These are phyloP conservation scores for Clarireedia monteithiana DNA, from an alignment of 2,329 filamentous ascomycete species.

Conservation along the genomic window DNA sequence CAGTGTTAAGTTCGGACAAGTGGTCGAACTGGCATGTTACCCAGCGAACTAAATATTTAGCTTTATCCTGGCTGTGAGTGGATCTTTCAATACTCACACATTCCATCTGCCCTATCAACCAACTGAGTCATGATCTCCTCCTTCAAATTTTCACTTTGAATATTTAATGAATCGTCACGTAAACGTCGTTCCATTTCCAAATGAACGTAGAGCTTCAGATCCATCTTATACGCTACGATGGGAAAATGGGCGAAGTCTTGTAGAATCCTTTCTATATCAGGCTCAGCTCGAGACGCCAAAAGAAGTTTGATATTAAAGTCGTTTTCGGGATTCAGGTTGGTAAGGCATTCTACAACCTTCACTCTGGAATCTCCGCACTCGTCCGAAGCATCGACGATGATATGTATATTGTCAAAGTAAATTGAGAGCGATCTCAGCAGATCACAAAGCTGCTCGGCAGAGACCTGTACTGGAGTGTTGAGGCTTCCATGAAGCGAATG, in stretches of 20 bases:
- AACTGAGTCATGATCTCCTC: slow-evolving; percentile 11
- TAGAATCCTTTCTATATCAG: slow-evolving; percentile 11
- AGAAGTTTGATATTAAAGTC: slow-evolving; percentile 11
- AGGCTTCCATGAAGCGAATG: not conserved
- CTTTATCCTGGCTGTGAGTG: not conserved
- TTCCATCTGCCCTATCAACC: slow-evolving; percentile 11
- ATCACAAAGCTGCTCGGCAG: not conserved
- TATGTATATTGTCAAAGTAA: not conserved
- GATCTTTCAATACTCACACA: slow-evolving; percentile 7
- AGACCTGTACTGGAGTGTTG: no score
- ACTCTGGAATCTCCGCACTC: not conserved
- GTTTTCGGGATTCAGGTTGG: slow-evolving; percentile 1
- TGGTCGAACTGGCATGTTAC: slow-evolving; percentile 14
- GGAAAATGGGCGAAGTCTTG: slow-evolving; percentile 4
- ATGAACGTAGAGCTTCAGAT: slow-evolving; percentile 15
- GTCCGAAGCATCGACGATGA: slow-evolving; percentile 9
- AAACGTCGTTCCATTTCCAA: slow-evolving; percentile 10
- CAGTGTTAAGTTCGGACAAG: slow-evolving; percentile 13
- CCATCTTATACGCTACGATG: slow-evolving; percentile 12
- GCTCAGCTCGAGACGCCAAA: slow-evolving; percentile 9
- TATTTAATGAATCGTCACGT: not conserved
- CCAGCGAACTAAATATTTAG: slow-evolving; percentile 10
- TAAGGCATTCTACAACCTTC: not conserved
- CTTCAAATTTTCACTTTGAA: slow-evolving; percentile 8
- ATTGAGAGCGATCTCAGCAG: not conserved